Percentiles rank a stretch among this genome's conserved stretches.
These are phyloP conservation scores for Sideroxylon spinosum DNA, from an alignment of 179 eudicot species.

Conservation along the genomic window DNA sequence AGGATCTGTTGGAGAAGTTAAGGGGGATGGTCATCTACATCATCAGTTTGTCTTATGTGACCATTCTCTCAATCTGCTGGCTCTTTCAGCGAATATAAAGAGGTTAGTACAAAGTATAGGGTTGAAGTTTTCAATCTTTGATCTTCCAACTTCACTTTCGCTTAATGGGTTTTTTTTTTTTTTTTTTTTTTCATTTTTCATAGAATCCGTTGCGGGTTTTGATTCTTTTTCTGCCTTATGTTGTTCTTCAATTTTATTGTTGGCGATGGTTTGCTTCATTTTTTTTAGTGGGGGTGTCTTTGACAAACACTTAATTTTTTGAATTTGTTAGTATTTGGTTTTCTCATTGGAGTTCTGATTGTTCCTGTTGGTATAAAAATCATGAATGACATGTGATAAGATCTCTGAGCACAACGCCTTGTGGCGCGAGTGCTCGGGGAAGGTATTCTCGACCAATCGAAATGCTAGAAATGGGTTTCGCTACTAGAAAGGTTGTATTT, in stretches of 20 bases:
- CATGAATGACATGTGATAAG: too few species aligned
- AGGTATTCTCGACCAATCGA: too few species aligned
- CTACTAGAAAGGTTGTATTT: too few species aligned
- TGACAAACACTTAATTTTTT: neutral
- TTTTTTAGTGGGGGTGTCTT: neutral
- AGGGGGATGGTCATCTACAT: constrained; percentile 47
- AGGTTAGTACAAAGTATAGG: constrained; percentile 24
- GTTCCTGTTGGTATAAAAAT: too few species aligned
- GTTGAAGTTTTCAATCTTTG: neutral
- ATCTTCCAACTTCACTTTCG: constrained; percentile 4
- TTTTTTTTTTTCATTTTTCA: constrained; percentile 1
- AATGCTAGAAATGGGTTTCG: too few species aligned
- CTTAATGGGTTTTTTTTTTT: too few species aligned
- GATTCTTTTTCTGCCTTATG: neutral
- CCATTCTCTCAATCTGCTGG: constrained; percentile 46
- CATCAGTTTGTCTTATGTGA: constrained; percentile 35
- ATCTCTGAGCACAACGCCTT: too few species aligned
- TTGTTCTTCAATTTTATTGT: neutral
- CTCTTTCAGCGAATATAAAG: constrained; percentile 20
- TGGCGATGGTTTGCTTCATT: neutral
- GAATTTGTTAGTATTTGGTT: neutral
- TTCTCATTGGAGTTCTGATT: neutral
- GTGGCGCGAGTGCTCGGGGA: too few species aligned
- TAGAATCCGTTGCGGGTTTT: neutral
- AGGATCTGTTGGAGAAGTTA: constrained; percentile 42